phyloP scores from a whole-genome alignment of 23 red algal species.

The Chondrus crispus region DNA sequence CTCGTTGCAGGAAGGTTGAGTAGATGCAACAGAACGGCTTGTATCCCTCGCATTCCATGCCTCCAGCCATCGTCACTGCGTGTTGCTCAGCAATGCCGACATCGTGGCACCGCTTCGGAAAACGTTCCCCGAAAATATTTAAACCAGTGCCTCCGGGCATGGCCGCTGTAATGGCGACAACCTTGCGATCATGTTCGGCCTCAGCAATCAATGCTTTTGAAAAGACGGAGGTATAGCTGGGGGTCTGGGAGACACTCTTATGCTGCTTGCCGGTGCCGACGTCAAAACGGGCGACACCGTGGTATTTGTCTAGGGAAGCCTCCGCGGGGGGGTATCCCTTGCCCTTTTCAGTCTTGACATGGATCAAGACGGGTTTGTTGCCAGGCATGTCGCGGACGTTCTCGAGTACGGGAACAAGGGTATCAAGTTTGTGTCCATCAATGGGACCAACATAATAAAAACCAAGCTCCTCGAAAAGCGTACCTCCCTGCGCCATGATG shows the following conservation, averaged over 20 bases:
- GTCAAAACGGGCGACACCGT: slow-evolving; percentile 92
- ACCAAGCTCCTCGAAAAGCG: slow-evolving; percentile 96
- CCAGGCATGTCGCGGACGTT: slow-evolving; percentile 95
- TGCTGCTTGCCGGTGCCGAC: slow-evolving; percentile 80
- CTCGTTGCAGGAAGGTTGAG: slow-evolving; percentile 95
- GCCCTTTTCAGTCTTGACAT: slow-evolving; percentile 96
- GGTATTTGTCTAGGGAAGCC: slow-evolving; percentile 93
- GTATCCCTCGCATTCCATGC: slow-evolving; percentile 86
- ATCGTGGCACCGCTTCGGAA: slow-evolving; percentile 89
- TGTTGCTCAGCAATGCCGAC: slow-evolving; percentile 99
- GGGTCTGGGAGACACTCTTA: slow-evolving; percentile 65
- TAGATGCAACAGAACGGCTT: slow-evolving; percentile 99
- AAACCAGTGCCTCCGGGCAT: slow-evolving; percentile 98
- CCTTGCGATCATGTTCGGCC: slow-evolving; percentile 85
- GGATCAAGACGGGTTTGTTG: slow-evolving; percentile 95
- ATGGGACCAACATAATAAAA: slow-evolving; percentile 98
- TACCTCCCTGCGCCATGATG: slow-evolving; percentile 76
- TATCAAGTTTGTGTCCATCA: slow-evolving; percentile 91
- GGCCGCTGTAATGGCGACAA: slow-evolving; percentile 96
- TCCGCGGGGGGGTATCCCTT: slow-evolving; percentile 95
- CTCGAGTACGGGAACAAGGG: slow-evolving; percentile 73
- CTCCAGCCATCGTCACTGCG: slow-evolving; percentile 94
- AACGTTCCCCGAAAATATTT: slow-evolving; percentile 86
- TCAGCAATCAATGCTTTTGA: slow-evolving; percentile 85
- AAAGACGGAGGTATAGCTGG: slow-evolving; percentile 87